Evolutionary conservation across 495 filamentous ascomycete genomes (phyloP).

Genomic region (Hypomontagnella monticulosa): DNA sequence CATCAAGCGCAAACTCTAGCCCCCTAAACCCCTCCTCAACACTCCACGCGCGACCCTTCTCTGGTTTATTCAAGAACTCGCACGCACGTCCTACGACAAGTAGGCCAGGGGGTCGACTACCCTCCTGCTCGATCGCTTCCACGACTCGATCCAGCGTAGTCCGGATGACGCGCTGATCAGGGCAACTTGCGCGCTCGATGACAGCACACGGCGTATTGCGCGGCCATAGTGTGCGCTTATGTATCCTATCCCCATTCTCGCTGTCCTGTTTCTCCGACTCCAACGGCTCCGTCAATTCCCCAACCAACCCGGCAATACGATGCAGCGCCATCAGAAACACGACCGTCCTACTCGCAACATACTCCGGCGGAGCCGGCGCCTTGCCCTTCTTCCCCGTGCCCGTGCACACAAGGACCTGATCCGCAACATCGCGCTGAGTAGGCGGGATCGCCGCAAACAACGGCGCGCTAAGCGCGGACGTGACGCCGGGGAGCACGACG

Average conservation of each 20-base stretch:
- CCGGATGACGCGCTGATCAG: conserved; percentile 91
- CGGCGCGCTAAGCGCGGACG: conserved; percentile 84
- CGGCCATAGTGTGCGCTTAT: conserved; percentile 54
- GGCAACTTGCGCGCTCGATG: conserved; percentile 91
- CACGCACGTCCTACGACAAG: conserved; percentile 90
- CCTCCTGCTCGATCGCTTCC: conserved; percentile 87
- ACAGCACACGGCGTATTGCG: conserved; percentile 84
- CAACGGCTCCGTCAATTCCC: conserved; percentile 63
- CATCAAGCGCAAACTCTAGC: conserved; percentile 57
- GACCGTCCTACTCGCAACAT: conserved; percentile 78
- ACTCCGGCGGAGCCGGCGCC: conserved; percentile 80
- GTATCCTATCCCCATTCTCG: conserved; percentile 27
- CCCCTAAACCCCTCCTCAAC: conserved; percentile 91
- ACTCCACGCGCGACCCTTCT: conserved; percentile 72
- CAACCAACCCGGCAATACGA: conserved; percentile 76
- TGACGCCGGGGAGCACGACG: conserved; percentile 87
- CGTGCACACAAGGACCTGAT: conserved; percentile 93
- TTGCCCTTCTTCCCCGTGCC: conserved; percentile 94
- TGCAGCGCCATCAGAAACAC: conserved; percentile 98
- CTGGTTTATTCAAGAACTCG: conserved; percentile 70
- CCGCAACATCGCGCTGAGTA: conserved; percentile 88
- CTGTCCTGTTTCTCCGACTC: conserved; percentile 49
- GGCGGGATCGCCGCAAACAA: conserved; percentile 87
- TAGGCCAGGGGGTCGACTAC: conserved; percentile 87
- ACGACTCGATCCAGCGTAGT: conserved; percentile 82